Base-by-base conservation (phyloP, 2,329 filamentous ascomycete species). In the Stachybotrys chlorohalonatus region DNA sequence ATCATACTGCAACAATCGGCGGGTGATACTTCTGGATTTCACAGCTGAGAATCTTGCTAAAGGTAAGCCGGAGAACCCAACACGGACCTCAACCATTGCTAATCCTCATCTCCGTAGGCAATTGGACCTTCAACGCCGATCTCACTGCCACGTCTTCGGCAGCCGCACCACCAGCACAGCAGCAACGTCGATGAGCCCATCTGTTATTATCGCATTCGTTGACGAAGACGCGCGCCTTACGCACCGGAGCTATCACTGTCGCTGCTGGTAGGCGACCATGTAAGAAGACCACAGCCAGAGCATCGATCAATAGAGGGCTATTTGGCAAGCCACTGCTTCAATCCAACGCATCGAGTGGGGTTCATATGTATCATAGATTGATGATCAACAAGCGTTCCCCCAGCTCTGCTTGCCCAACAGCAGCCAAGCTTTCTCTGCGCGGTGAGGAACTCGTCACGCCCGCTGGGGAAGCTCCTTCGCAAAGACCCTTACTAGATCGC, bases 31-130 rank as follows among this genome's bases (percentile, higher is more conserved):
- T 9, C 78, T 99, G 17, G 90, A 91, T 54, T 90, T 96, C 64
- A 97, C 94, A 2, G 94, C 94, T 1, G 88, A 96, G 61, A 96
- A 95, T 63, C 75, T 99, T 53, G 91, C 89, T 63, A 85, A 89
- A 67, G 88, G 93, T 94, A 79, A 45, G 59, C 55, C 16, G 3
- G 7, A 7, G 2, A 39, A n/a, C 15, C 13, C 32, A 11, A 71
- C 24, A 24, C 24, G 4, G 2, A 4, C 24, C 24, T 24, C 24
- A 4, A 24, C 24, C 24, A 24, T 24, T 24, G 24, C 24, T 24
- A 24, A 24, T 24, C 24, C 24, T 24, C 24, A 24, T 15, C 32
- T 16, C 2, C n/a, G 3, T 53, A 79, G 76, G 72, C 17, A 70
- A 71, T 57, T 79, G 76, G 76, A 70, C 69, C 5, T 78, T 79